Conservation (phyloP, 2,329 filamentous ascomycete species). For the Penicillium sp. region DNA sequence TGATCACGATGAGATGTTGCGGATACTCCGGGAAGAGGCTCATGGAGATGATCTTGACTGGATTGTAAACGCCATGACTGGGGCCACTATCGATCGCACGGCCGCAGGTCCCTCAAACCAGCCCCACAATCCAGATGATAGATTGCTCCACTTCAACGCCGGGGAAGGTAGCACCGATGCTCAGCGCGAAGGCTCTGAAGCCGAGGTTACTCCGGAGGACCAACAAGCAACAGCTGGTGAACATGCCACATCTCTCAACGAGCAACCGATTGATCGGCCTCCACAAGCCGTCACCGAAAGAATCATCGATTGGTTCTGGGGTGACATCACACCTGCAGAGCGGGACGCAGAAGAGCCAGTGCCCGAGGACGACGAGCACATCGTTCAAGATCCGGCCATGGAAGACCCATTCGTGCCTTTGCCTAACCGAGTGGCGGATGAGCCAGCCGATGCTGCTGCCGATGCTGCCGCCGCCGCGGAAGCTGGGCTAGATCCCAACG, state of each 20-base stretch:
- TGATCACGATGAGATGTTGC: conserved; percentile 59
- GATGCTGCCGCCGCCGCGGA: conserved; percentile 43
- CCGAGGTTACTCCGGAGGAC: background rate
- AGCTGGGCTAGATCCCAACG: conserved; percentile 65
- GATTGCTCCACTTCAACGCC: background rate
- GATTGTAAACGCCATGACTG: conserved; percentile 58
- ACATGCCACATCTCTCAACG: conserved; percentile 1
- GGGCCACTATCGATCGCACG: conserved; percentile 13
- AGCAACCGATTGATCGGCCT: conserved; percentile 12
- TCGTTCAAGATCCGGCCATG: conserved; percentile 59
- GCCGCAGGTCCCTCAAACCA: conserved; percentile 4
- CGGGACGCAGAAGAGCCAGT: conserved; percentile 40
- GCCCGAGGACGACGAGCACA: conserved; percentile 58
- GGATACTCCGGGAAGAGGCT: conserved; percentile 63
- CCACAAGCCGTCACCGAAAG: conserved; percentile 27
- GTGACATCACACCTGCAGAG: conserved; percentile 35
- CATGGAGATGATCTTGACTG: conserved; percentile 60
- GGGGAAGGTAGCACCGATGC: background rate
- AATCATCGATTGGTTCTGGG: conserved; percentile 49
- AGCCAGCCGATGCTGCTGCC: conserved; percentile 6
- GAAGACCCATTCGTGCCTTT: conserved; percentile 64
- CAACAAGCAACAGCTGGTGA: background rate
- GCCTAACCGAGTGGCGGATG: conserved; percentile 33
- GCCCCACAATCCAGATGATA: background rate
- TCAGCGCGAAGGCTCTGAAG: background rate